Evolutionary conservation across 164 flowering plant genomes (phyloP).

Genomic region (grape (Vitis vinifera)): ASM3070453v1 NC_081815.1:3063001-3063500

Average conservation of each 20-base stretch:
- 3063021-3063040: conserved; percentile 4
- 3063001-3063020: conserved; percentile 6
- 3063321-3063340: conserved; percentile 18
- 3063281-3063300: conserved; percentile 23
- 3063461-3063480: conserved; percentile 14
- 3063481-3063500: conserved; percentile 32
- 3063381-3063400: conserved; percentile 9
- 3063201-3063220: conserved; percentile 20
- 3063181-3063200: conserved; percentile 29
- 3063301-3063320: conserved; percentile 29
- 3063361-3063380: conserved; percentile 11
- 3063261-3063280: conserved; percentile 21
- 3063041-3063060: conserved; percentile 9
- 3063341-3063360: conserved; percentile 15
- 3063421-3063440: conserved; percentile 20
- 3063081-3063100: conserved; percentile 20
- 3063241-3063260: conserved; percentile 28
- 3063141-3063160: conserved; percentile 16
- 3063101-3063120: conserved; percentile 22
- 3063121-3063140: conserved; percentile 29
- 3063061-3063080: conserved; percentile 4
- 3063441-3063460: conserved; percentile 26
- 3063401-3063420: conserved; percentile 9
- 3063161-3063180: conserved; percentile 30
- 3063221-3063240: conserved; percentile 19